Percentiles rank a stretch among this genome's conserved stretches.
Conservation (phyloP, 2,329 filamentous ascomycete genomes). For the Sclerotiophoma versabilis region DNA sequence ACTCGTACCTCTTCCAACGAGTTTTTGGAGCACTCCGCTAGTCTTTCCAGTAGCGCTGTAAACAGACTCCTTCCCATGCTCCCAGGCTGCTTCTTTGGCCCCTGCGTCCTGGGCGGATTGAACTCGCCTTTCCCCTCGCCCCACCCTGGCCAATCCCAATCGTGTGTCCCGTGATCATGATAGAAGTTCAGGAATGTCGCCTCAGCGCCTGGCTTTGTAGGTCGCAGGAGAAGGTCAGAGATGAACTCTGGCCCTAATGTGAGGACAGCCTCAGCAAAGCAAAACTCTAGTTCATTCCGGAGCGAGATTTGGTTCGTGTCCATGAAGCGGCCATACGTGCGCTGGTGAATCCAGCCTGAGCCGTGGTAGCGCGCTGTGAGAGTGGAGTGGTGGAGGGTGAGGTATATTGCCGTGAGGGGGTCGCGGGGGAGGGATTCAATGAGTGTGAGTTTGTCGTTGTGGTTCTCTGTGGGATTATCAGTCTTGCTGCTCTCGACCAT, state of each 20-base stretch:
- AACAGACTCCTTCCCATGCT: slow-evolving; percentile 27
- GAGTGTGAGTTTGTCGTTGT: slow-evolving; percentile 25
- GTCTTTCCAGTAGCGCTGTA: slow-evolving; percentile 34
- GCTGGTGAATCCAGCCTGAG: slow-evolving; percentile 42
- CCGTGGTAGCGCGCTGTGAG: slow-evolving; percentile 42
- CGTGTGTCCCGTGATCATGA: slow-evolving; percentile 34
- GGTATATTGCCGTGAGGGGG: slow-evolving; percentile 38
- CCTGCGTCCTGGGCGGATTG: slow-evolving; percentile 37
- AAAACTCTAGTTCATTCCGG: slow-evolving; percentile 41
- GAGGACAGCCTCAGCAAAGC: slow-evolving; percentile 39
- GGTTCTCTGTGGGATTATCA: slow-evolving; percentile 22
- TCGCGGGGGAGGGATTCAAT: slow-evolving; percentile 33
- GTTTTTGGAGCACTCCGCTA: slow-evolving; percentile 30
- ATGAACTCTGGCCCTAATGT: slow-evolving; percentile 36
- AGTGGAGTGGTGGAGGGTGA: slow-evolving; percentile 36
- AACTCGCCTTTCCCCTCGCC: slow-evolving; percentile 29
- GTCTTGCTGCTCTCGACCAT: neutral
- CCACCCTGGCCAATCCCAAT: slow-evolving; percentile 36
- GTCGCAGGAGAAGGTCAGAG: slow-evolving; percentile 27
- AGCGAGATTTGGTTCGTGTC: slow-evolving; percentile 37
- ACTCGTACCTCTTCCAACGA: slow-evolving; percentile 29
- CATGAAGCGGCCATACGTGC: slow-evolving; percentile 39
- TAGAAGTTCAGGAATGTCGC: slow-evolving; percentile 37
- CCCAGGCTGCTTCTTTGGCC: slow-evolving; percentile 26
- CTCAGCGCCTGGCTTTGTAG: slow-evolving; percentile 21